Evolutionary conservation across 495 filamentous ascomycete genomes (phyloP).

Genomic region (Penicillium mononematosum): DNA sequence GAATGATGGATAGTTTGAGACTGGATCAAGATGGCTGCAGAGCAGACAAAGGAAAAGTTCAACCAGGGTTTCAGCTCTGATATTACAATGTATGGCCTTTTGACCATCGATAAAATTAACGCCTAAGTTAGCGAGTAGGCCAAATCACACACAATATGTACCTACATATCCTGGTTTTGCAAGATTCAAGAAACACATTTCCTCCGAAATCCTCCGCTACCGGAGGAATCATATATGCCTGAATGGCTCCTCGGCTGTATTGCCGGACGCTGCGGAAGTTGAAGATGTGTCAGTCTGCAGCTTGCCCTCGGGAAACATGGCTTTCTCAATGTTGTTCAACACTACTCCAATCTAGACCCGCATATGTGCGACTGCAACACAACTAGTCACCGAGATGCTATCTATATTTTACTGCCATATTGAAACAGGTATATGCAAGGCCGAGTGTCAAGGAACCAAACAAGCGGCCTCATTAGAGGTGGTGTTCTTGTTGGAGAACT

Average conservation of each 20-base stretch:
- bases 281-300: not conserved
- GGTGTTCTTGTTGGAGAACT: not conserved
- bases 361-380: conserved; percentile 2
- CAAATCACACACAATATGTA: conserved; percentile 7
- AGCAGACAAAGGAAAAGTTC: not conserved
- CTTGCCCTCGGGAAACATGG: not conserved
- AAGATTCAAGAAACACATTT: not conserved
- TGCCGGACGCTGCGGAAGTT: not conserved
- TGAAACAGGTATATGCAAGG: not conserved
- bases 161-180: not conserved
- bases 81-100: not conserved
- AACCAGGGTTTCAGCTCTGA: not conserved
- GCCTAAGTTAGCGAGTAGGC: not conserved
- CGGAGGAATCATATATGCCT: not conserved
- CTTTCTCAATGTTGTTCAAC: not conserved
- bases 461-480: not conserved
- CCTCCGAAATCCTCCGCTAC: conserved; percentile 1
- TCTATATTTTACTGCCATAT: not conserved
- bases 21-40: conserved; percentile 8
- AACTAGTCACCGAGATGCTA: not conserved
- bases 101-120: not conserved
- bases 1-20: conserved; percentile 2
- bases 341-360: conserved; percentile 1
- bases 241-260: not conserved
- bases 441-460: not conserved